Evolutionary conservation across 179 eudicot species (phyloP), one percentile per base, ranked within the genome.

Genomic region (Camellia oleifera): DNA sequence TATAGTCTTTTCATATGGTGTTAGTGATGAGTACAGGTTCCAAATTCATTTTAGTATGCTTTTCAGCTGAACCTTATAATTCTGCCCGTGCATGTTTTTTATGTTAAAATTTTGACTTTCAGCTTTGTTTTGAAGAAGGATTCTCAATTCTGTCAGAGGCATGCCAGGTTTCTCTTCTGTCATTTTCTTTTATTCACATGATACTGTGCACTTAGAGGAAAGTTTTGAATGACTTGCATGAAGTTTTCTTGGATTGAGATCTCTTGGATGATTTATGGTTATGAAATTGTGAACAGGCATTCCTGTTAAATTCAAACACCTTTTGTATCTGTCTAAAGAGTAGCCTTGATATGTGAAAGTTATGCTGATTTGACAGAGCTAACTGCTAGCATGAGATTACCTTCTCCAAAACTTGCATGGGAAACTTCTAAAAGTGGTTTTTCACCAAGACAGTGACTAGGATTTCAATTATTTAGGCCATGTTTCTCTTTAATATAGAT

Each of bases 21-120:
- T 89, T 72, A 96, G 99, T 82, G 97, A 96, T 71, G 98, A 95
- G 83, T 95, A 86, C 86, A 93, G 99, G 98, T 91, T 77, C 52
- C 42, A 40, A 54, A 54, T 67, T 56, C 3, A 18, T 54, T 32
- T 26, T 68, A 20, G 45, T 23, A 2, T 56, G 42, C 12, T 69
- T 66, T 9, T 18, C 17, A 84, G 62, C 23, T 26, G 50, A 17
- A 40, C 42, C 46, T 77, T 42, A 17, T 67, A 11, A 61, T 58
- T 77, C 3, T 62, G 5, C 50, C 5, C 26, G 26, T 9, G 17
- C 23, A 6, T 64, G 52, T 46, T 62, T 17, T 45, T 63, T 5
- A 48, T 12, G 45, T 10, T 45, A 62, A 9, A 4, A 66, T 74
- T 63, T 15, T 68, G 7, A 71, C 42, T 79, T 85, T 76, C 94